These are phyloP conservation scores for Aspergillus persii DNA, from an alignment of 2,329 filamentous ascomycete species.

Conservation along the genomic window DNA sequence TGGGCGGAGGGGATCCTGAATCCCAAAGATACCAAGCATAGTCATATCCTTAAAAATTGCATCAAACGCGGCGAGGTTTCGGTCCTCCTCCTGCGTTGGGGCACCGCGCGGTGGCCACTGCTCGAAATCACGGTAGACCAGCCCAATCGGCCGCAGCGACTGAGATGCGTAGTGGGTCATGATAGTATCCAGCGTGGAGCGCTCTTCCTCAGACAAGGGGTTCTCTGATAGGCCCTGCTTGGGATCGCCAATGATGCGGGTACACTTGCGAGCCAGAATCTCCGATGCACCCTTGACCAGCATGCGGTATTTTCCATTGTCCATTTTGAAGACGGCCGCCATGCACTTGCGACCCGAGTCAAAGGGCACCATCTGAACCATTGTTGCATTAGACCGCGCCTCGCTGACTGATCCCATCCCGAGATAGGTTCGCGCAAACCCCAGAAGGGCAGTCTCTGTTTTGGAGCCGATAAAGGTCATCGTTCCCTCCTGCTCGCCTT, in stretches of 20 bases:
- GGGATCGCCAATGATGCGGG: conserved; percentile 57
- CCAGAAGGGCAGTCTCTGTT: conserved; percentile 72
- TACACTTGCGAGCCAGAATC: conserved; percentile 47
- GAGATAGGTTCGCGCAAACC: conserved; percentile 64
- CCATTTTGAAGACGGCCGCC: conserved; percentile 60
- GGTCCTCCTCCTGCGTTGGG: conserved; percentile 56
- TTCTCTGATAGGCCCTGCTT: conserved; percentile 55
- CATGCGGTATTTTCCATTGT: conserved; percentile 57
- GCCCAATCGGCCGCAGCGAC: conserved; percentile 79
- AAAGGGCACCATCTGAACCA: conserved; percentile 56
- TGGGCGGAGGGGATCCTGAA: conserved; percentile 74
- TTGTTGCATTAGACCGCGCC: conserved; percentile 60
- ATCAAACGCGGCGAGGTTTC: conserved; percentile 63
- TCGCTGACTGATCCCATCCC: conserved; percentile 61
- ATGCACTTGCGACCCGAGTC: conserved; percentile 69
- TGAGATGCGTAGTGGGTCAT: conserved; percentile 76
- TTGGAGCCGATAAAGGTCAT: conserved; percentile 69
- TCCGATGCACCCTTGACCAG: conserved; percentile 55
- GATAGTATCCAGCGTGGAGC: conserved; percentile 59
- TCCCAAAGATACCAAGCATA: conserved; percentile 70
- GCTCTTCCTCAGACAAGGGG: conserved; percentile 57
- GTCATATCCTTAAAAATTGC: conserved; percentile 66
- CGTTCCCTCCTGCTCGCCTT: conserved; percentile 60
- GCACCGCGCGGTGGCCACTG: conserved; percentile 74
- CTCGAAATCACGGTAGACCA: conserved; percentile 80